Conservation (phyloP, 768 basidiomycete genomes). For the Suillus clintonianus region DNA sequence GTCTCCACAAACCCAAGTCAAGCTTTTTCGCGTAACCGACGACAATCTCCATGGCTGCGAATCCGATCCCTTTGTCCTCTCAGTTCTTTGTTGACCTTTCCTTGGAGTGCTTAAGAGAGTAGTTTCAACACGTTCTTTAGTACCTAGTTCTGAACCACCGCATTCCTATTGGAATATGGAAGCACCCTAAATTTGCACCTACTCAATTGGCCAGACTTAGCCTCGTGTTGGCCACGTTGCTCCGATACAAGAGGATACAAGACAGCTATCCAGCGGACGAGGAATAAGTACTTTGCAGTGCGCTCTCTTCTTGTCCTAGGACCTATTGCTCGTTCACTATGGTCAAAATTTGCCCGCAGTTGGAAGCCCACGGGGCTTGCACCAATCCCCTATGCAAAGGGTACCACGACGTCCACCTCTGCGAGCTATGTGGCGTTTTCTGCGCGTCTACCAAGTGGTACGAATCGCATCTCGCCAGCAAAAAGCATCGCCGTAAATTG, state of each 20-base stretch:
- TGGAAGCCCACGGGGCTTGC: slow-evolving; percentile 40
- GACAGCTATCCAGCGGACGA: neutral
- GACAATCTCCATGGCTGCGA: neutral
- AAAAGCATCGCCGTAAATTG: slow-evolving; percentile 32
- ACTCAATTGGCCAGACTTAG: neutral
- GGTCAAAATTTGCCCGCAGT: slow-evolving; percentile 35
- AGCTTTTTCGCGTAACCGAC: neutral
- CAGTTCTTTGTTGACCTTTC: neutral
- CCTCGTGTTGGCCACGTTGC: slow-evolving; percentile 1
- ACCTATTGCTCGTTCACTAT: neutral
- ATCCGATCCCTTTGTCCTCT: neutral
- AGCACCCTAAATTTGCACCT: neutral
- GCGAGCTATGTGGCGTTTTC: slow-evolving; percentile 41
- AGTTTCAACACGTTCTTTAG: neutral
- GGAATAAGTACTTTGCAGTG: neutral
- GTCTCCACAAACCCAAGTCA: neutral
- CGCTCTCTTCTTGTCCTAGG: neutral
- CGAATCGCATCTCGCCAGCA: slow-evolving; percentile 29
- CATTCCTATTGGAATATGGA: neutral
- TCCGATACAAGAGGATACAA: neutral
- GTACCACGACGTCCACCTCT: slow-evolving; percentile 39
- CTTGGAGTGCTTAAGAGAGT: neutral
- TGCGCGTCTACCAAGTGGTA: slow-evolving; percentile 25
- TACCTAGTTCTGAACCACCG: neutral
- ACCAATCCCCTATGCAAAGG: slow-evolving; percentile 27